Conservation (phyloP, 202 grass and related monocot genomes). For the Saccharum hybrid region DNA sequence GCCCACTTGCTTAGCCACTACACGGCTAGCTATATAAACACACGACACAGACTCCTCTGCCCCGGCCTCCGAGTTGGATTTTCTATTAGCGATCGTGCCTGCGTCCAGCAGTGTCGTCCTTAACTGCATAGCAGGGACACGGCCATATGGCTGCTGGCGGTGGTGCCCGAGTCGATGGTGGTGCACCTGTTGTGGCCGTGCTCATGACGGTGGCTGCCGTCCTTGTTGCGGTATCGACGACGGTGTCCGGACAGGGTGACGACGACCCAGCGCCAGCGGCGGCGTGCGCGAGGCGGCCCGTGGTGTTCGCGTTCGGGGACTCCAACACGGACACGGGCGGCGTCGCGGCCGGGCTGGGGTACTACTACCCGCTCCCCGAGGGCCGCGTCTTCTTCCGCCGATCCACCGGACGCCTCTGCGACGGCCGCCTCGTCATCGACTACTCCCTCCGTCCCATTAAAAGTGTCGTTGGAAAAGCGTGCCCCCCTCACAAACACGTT, state of each 20-base stretch:
- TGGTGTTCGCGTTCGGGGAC: conserved; percentile 84
- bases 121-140: not conserved
- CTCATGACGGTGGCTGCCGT: not conserved
- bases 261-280: not conserved
- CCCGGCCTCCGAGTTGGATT: not conserved
- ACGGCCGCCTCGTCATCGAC: conserved; percentile 88
- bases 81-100: not conserved
- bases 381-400: conserved; percentile 73
- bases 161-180: no score
- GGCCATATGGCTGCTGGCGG: conserved; percentile 24
- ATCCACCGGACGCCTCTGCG: conserved; percentile 73
- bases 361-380: conserved; percentile 60
- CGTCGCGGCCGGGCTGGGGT: conserved; percentile 55
- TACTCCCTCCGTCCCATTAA: no score
- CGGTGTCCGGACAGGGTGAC: not conserved
- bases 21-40: not conserved
- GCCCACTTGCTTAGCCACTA: not conserved
- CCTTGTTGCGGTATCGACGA: not conserved
- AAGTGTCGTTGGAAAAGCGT: no score
- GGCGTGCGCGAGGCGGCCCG: conserved; percentile 43
- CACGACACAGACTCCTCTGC: not conserved
- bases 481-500: no score
- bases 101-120: no score
- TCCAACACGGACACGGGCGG: conserved; percentile 93
- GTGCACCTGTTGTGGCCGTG: not conserved